phyloP scores from a whole-genome alignment of 805 yeast genomes.

The Alloascoidea hylecoeti region DNA sequence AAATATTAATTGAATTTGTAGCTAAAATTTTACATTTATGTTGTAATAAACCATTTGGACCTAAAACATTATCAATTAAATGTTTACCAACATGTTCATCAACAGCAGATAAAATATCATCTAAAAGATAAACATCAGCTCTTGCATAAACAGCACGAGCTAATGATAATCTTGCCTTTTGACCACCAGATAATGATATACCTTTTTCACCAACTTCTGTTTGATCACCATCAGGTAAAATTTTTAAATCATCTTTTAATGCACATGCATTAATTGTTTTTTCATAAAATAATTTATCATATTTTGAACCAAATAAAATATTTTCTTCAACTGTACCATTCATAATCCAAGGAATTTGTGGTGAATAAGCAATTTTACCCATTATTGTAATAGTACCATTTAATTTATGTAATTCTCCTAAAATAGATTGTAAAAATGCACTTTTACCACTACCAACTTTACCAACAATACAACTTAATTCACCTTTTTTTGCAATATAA shows the following conservation, averaged over 20 bases:
- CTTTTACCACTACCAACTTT: slow-evolving; percentile 87
- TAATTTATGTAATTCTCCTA: slow-evolving; percentile 72
- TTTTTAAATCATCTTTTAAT: slow-evolving; percentile 58
- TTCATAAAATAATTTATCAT: slow-evolving; percentile 69
- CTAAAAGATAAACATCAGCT: slow-evolving; percentile 82
- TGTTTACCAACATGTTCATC: slow-evolving; percentile 95
- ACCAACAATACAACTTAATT: slow-evolving; percentile 77
- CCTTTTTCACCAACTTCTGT: slow-evolving; percentile 97
- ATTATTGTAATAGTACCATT: slow-evolving; percentile 58
- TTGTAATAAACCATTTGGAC: slow-evolving; percentile 63
- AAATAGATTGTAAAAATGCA: slow-evolving; percentile 60
- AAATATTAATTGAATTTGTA: slow-evolving; percentile 75
- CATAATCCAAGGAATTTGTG: slow-evolving; percentile 95
- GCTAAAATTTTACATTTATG: slow-evolving; percentile 69
- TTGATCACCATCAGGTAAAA: slow-evolving; percentile 77
- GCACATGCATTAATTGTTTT: slow-evolving; percentile 84
- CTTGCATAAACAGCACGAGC: slow-evolving; percentile 95
- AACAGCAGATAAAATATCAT: slow-evolving; percentile 91
- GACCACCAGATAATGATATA: slow-evolving; percentile 93
- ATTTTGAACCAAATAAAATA: slow-evolving; percentile 78
- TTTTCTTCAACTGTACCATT: slow-evolving; percentile 89
- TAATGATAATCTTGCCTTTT: slow-evolving; percentile 85
- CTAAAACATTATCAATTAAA: slow-evolving; percentile 68
- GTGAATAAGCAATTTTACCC: slow-evolving; percentile 79
- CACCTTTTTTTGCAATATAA: slow-evolving; percentile 56